Evolutionary conservation across 164 flowering plant genomes (phyloP).

Genomic region (Vitis cinerea): DNA sequence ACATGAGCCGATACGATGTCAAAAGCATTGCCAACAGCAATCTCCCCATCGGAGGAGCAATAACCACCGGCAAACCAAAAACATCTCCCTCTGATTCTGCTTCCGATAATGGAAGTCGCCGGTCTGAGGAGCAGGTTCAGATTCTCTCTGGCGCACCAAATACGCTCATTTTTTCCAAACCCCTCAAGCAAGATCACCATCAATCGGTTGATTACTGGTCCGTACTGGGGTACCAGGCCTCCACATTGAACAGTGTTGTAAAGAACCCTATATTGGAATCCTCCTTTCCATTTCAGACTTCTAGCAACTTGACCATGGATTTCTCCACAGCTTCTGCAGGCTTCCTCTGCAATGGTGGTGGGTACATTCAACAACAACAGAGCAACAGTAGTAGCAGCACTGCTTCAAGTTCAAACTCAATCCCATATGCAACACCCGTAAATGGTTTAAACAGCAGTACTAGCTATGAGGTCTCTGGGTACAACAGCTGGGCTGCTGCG

Average conservation of each 20-base stretch:
- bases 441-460: slow-evolving; percentile 14
- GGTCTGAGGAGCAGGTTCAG: slow-evolving; percentile 23
- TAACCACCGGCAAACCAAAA: slow-evolving; percentile 40
- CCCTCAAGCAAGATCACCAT: neutral
- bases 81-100: slow-evolving; percentile 34
- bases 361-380: slow-evolving; percentile 22
- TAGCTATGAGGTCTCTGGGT: slow-evolving; percentile 26
- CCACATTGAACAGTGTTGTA: too few species aligned
- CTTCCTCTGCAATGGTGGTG: slow-evolving; percentile 16
- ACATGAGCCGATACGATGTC: slow-evolving; percentile 81
- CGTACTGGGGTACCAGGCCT: too few species aligned
- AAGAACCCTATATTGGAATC: too few species aligned
- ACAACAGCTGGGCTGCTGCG: slow-evolving; percentile 33
- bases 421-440: slow-evolving; percentile 28
- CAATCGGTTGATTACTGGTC: too few species aligned
- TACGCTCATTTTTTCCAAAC: neutral
- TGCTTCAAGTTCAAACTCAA: slow-evolving; percentile 2
- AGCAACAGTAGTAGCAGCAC: neutral
- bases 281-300: too few species aligned
- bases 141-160: too few species aligned
- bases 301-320: slow-evolving; percentile 20
- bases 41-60: slow-evolving; percentile 81
- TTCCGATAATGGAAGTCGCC: slow-evolving; percentile 36
- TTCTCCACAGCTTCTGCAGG: slow-evolving; percentile 17
- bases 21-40: slow-evolving; percentile 63